These are phyloP conservation scores for Chytriomyces sp. DNA, from an alignment of 192 early-diverging fungal genomes.

Conservation along the genomic window DNA sequence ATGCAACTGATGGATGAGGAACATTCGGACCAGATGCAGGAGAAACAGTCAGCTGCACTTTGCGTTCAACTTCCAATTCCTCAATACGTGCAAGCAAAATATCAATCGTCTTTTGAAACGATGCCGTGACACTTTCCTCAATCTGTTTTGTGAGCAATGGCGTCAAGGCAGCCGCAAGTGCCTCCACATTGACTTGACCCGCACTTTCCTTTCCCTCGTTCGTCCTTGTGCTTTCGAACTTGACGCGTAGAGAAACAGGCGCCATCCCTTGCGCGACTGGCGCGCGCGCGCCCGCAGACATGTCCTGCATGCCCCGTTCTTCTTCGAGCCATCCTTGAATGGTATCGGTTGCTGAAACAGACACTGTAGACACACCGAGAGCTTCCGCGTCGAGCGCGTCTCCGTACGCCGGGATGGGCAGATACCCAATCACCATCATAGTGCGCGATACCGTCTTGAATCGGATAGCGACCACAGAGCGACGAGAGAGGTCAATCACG, in stretches of 20 bases:
- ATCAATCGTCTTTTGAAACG: too few relatives aligned
- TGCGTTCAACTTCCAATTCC: too few relatives aligned
- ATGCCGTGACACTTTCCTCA: too few relatives aligned
- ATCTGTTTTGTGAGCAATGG: neutral
- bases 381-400: slow-evolving; percentile 3
- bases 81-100: too few relatives aligned
- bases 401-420: slow-evolving; percentile 7
- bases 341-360: neutral
- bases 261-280: neutral
- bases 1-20: too few relatives aligned
- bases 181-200: neutral
- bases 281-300: neutral
- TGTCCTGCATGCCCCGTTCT: neutral
- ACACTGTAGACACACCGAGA: neutral
- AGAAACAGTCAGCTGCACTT: too few relatives aligned
- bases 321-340: neutral
- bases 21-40: too few relatives aligned
- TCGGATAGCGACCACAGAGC: neutral
- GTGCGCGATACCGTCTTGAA: neutral
- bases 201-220: neutral
- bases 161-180: neutral
- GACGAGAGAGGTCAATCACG: neutral
- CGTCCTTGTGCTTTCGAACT: neutral
- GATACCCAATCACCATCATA: slow-evolving; percentile 7
- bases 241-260: neutral